phyloP scores from a whole-genome alignment of 2,329 filamentous ascomycete species.

The Colletotrichum navitas region DNA sequence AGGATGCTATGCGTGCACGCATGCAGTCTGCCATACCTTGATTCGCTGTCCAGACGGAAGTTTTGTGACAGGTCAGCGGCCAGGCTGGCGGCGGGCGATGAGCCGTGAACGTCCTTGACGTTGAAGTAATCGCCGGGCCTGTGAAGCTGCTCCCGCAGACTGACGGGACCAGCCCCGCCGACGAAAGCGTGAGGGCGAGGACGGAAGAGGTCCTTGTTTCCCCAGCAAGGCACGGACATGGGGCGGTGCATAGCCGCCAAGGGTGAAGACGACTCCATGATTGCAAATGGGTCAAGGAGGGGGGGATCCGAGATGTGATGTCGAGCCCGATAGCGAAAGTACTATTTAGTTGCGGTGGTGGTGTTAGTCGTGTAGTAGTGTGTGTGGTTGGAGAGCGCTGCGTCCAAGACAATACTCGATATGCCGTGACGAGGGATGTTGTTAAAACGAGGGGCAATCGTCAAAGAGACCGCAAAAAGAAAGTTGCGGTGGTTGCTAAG shows the following conservation, averaged over 20 bases:
- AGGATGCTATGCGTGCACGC: slow-evolving; percentile 17
- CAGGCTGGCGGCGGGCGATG: slow-evolving; percentile 90
- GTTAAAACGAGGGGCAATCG: slow-evolving; percentile 41
- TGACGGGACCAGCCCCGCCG: slow-evolving; percentile 75
- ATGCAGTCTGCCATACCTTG: slow-evolving; percentile 73
- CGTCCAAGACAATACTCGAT: slow-evolving; percentile 46
- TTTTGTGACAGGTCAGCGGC: slow-evolving; percentile 97
- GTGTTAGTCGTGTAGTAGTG: slow-evolving; percentile 21
- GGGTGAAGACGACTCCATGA: slow-evolving; percentile 92
- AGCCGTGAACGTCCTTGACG: slow-evolving; percentile 81
- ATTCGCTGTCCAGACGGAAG: slow-evolving; percentile 87
- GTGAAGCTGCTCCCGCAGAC: slow-evolving; percentile 81
- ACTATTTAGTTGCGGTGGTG: slow-evolving; percentile 8
- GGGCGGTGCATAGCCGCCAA: slow-evolving; percentile 90
- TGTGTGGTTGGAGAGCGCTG: slow-evolving; percentile 28
- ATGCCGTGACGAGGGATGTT: slow-evolving; percentile 44
- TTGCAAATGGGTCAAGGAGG: slow-evolving; percentile 43
- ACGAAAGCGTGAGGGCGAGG: slow-evolving; percentile 61
- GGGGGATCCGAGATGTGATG: not conserved
- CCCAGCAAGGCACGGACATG: slow-evolving; percentile 73
- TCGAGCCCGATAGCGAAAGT: slow-evolving; percentile 25
- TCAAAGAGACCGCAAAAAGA: slow-evolving; percentile 47
- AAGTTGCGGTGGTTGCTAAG: slow-evolving; percentile 49
- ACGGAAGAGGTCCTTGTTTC: slow-evolving; percentile 64
- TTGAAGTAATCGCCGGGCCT: slow-evolving; percentile 83